Percentiles rank a stretch among this genome's conserved stretches.
phyloP scores from a whole-genome alignment of 2,329 filamentous ascomycete species.

The Botrytis galanthina region DNA sequence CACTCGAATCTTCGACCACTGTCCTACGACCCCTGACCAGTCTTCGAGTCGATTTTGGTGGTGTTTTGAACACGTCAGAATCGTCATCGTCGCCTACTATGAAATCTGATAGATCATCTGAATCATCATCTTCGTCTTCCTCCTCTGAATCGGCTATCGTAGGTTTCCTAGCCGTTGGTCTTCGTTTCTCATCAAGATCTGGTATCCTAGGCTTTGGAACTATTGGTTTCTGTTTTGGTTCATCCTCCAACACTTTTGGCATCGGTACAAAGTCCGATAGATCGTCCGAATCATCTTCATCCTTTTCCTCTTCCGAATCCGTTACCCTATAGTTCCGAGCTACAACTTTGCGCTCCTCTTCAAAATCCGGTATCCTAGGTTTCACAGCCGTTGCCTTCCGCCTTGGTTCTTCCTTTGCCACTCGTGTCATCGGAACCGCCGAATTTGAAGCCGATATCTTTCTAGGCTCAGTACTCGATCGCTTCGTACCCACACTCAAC shows the following conservation, averaged over 20 bases:
- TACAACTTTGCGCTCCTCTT: neutral
- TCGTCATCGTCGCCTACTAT: constrained; percentile 35
- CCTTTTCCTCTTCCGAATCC: constrained; percentile 6
- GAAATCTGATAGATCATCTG: constrained; percentile 35
- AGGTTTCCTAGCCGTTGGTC: neutral
- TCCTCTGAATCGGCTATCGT: neutral
- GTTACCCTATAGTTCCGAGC: neutral
- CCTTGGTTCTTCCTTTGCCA: constrained; percentile 1
- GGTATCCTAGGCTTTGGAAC: neutral
- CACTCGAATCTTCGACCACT: constrained; percentile 23
- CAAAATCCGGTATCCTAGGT: neutral
- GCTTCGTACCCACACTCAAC: constrained; percentile 15
- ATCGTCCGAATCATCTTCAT: constrained; percentile 22
- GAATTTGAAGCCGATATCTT: neutral
- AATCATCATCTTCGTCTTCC: constrained; percentile 21
- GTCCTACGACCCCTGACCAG: constrained; percentile 30
- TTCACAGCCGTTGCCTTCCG: neutral
- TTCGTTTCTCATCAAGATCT: neutral
- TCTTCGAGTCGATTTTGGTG: constrained; percentile 31
- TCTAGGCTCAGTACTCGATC: neutral
- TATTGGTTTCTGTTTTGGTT: neutral
- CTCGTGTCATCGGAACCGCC: neutral
- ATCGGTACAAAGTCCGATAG: constrained; percentile 33
- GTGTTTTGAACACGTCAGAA: constrained; percentile 27
- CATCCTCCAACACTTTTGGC: constrained; percentile 4